These are phyloP conservation scores for Pythium dissimile DNA, from an alignment of 352 stramenopile species.

Conservation along the genomic window DNA sequence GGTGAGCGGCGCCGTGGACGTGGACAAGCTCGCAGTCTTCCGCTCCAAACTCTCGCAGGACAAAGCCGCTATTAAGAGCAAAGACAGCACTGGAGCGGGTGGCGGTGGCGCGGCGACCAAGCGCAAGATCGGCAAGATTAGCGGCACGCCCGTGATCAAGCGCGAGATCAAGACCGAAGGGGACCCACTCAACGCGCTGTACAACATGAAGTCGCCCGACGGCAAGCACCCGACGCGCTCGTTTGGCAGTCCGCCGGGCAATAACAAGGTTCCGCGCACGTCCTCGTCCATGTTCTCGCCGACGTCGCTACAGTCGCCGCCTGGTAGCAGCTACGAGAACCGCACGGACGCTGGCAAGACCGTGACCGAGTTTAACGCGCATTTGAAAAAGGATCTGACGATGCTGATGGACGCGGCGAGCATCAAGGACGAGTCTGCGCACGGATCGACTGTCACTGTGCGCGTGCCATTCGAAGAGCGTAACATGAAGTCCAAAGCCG, in stretches of 20 bases:
- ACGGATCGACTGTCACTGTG: constrained; percentile 15
- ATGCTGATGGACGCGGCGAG: constrained; percentile 14
- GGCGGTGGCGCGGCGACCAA: constrained; percentile 21
- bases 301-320: constrained; percentile 67
- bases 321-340: constrained; percentile 68
- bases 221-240: constrained; percentile 54
- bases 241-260: constrained; percentile 52
- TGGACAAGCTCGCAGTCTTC: constrained; percentile 63
- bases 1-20: constrained; percentile 46
- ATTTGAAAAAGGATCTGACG: constrained; percentile 56
- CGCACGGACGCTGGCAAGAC: constrained; percentile 74
- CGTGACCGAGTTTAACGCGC: constrained; percentile 74
- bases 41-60: constrained; percentile 68
- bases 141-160: constrained; percentile 61
- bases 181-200: constrained; percentile 59
- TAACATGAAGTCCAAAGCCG: constrained; percentile 51
- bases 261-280: constrained; percentile 62
- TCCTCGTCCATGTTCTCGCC: constrained; percentile 70
- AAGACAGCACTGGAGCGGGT: constrained; percentile 20
- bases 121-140: constrained; percentile 45
- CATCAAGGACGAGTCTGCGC: neutral
- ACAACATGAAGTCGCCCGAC: constrained; percentile 72
- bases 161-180: constrained; percentile 29
- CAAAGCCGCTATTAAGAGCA: constrained; percentile 37
- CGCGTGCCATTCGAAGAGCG: constrained; percentile 46